Evolutionary conservation across 1,284 basidiomycete species (phyloP).

Genomic region (Leccinum fuscescens): DNA sequence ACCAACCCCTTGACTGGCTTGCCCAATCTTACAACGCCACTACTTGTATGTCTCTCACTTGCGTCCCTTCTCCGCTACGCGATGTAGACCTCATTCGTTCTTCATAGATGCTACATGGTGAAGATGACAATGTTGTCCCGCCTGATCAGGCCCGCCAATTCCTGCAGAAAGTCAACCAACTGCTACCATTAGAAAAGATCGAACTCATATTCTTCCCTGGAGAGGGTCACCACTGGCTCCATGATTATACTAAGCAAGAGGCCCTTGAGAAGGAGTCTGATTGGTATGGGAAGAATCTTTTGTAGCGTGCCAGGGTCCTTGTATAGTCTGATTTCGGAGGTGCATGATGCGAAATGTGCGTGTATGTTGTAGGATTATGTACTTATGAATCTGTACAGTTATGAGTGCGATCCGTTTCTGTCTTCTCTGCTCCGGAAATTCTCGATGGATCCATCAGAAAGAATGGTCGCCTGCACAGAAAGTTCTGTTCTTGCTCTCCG

Average conservation of each 20-base stretch:
- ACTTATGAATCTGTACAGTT: not conserved
- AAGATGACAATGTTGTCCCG: conserved; percentile 56
- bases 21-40: conserved; percentile 8
- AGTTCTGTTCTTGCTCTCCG: no score
- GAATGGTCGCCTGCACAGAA: no score
- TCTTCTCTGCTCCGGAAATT: not conserved
- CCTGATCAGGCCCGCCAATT: conserved; percentile 52
- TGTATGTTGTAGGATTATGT: not conserved
- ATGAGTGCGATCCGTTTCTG: not conserved
- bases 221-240: conserved; percentile 57
- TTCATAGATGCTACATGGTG: conserved; percentile 53
- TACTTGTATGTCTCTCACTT: conserved; percentile 16
- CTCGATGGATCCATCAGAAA: no score
- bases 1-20: not conserved
- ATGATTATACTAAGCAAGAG: conserved; percentile 42
- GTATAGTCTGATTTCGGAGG: not conserved
- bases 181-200: conserved; percentile 1
- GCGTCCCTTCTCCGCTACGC: not conserved
- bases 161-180: conserved; percentile 36
- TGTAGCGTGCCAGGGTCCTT: conserved; percentile 2
- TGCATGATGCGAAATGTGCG: not conserved
- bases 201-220: conserved; percentile 44
- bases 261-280: conserved; percentile 44
- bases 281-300: conserved; percentile 39
- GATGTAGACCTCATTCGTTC: conserved; percentile 4